Conservation (phyloP, 192 early-diverging fungal species). For the Oehlia diaphana region DNA sequence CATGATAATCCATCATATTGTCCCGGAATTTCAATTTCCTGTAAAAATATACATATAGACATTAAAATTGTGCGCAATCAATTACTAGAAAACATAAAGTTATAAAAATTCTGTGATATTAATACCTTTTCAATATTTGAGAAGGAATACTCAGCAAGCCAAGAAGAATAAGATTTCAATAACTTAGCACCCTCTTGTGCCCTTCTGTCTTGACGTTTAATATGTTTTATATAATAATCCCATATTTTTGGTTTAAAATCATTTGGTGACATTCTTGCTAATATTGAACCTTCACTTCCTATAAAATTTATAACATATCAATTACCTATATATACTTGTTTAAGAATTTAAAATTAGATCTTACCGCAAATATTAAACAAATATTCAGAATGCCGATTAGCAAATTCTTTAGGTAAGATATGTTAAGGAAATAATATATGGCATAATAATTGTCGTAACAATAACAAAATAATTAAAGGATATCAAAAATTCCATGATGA, state of each 20-base stretch:
- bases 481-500: slow-evolving; percentile 33
- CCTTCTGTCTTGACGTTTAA: slow-evolving; percentile 39
- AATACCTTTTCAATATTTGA: neutral
- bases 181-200: slow-evolving; percentile 39
- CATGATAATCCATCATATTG: slow-evolving; percentile 59
- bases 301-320: slow-evolving; percentile 27
- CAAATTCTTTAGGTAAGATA: slow-evolving; percentile 37
- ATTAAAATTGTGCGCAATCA: neutral
- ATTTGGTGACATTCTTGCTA: slow-evolving; percentile 41
- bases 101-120: neutral
- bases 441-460: neutral
- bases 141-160: slow-evolving; percentile 44
- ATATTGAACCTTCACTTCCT: slow-evolving; percentile 55
- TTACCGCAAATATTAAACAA: slow-evolving; percentile 45
- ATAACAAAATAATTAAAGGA: neutral
- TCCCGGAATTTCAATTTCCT: slow-evolving; percentile 74
- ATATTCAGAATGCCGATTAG: slow-evolving; percentile 37
- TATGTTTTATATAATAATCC: slow-evolving; percentile 47
- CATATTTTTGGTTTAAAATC: slow-evolving; percentile 46
- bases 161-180: slow-evolving; percentile 67
- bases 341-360: neutral
- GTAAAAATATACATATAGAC: neutral
- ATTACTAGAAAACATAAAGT: neutral
- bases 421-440: neutral
- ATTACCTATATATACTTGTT: neutral